Evolutionary conservation across 2,329 filamentous ascomycete genomes (phyloP).

Genomic region (Pezicula carpinea): DNA sequence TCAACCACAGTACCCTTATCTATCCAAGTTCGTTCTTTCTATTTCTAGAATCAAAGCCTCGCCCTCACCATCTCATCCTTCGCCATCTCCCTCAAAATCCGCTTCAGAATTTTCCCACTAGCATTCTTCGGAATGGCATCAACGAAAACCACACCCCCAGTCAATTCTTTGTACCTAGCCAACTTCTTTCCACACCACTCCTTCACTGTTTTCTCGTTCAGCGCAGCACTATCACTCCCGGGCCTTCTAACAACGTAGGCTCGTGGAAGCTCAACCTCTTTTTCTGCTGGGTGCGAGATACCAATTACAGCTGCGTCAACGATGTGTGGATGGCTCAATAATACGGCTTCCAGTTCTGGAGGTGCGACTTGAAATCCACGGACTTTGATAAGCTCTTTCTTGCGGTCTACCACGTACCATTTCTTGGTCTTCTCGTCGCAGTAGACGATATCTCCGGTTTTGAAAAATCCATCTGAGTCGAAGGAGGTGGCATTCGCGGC

Average conservation of each 20-base stretch:
- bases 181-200: constrained; percentile 54
- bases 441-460: constrained; percentile 66
- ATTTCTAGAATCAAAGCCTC: constrained; percentile 11
- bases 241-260: constrained; percentile 52
- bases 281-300: constrained; percentile 28
- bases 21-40: no score
- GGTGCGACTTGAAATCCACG: constrained; percentile 39
- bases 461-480: constrained; percentile 67
- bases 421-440: constrained; percentile 60
- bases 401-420: constrained; percentile 66
- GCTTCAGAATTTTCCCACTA: constrained; percentile 46
- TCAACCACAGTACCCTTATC: no score
- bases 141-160: constrained; percentile 66
- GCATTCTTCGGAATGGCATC: constrained; percentile 69
- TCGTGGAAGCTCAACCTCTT: constrained; percentile 50
- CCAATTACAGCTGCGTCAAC: constrained; percentile 60
- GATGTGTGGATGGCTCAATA: constrained; percentile 33
- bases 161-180: constrained; percentile 61
- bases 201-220: constrained; percentile 46
- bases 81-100: constrained; percentile 26
- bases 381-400: constrained; percentile 56
- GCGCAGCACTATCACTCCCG: constrained; percentile 27
- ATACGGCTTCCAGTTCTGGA: constrained; percentile 35
- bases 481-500: constrained; percentile 18
- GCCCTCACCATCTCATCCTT: constrained; percentile 6